These are phyloP conservation scores for Pholiota microspora DNA, from an alignment of 768 basidiomycete genomes.

Conservation along the genomic window DNA sequence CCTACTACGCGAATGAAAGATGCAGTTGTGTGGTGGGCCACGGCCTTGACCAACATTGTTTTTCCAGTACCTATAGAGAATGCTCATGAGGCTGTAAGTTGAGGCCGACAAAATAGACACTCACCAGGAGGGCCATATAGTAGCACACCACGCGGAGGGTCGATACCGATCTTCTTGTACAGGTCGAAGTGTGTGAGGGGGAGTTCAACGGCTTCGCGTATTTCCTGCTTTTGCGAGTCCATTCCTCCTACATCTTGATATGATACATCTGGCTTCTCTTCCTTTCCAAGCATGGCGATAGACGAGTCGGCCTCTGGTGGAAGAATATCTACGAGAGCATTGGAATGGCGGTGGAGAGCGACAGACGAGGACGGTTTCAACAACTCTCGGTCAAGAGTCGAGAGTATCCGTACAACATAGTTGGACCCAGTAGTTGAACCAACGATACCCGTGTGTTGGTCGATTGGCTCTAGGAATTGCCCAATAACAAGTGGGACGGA, in stretches of 20 bases:
- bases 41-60: slow-evolving; percentile 99
- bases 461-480: slow-evolving; percentile 98
- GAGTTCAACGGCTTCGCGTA: slow-evolving; percentile 95
- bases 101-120: not conserved
- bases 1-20: slow-evolving; percentile 98
- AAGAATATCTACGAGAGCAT: slow-evolving; percentile 96
- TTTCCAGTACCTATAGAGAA: slow-evolving; percentile 81
- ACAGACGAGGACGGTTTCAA: slow-evolving; percentile 97
- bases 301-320: slow-evolving; percentile 98
- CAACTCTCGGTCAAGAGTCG: slow-evolving; percentile 94
- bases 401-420: slow-evolving; percentile 96
- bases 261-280: slow-evolving; percentile 92
- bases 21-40: slow-evolving; percentile 96
- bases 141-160: slow-evolving; percentile 95
- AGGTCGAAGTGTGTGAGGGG: slow-evolving; percentile 96
- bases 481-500: slow-evolving; percentile 98
- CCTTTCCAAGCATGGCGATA: slow-evolving; percentile 90
- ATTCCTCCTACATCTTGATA: slow-evolving; percentile 97
- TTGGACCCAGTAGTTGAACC: slow-evolving; percentile 98
- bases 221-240: slow-evolving; percentile 98
- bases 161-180: slow-evolving; percentile 99
- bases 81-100: not conserved
- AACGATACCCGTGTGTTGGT: slow-evolving; percentile 95
- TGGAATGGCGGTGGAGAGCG: slow-evolving; percentile 98
- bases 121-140: slow-evolving; percentile 95